phyloP scores from a whole-genome alignment of 345 rosid species.

The Bruguiera gymnorhiza region DNA sequence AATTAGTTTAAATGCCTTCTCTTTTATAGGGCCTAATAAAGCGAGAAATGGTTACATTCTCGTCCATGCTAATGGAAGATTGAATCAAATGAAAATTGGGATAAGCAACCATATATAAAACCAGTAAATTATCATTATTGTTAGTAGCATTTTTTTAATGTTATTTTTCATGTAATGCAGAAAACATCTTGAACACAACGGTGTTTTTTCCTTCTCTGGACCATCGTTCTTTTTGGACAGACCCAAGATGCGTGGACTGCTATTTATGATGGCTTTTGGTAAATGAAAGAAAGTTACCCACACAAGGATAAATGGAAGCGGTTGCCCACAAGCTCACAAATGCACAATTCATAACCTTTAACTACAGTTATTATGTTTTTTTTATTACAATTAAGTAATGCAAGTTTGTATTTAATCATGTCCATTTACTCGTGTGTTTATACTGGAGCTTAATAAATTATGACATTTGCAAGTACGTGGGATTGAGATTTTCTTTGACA shows the following conservation, averaged over 20 bases:
- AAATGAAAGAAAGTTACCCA: no score
- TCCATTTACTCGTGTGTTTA: no score
- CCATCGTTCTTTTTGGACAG: conserved; percentile 69
- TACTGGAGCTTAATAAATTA: no score
- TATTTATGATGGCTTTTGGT: neutral
- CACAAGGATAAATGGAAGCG: no score
- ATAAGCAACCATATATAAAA: conserved; percentile 25
- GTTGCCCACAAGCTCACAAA: no score
- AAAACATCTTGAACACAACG: conserved; percentile 69
- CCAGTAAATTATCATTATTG: neutral
- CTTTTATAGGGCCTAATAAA: conserved; percentile 1
- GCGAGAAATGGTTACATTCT: conserved; percentile 53
- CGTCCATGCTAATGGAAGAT: conserved; percentile 76
- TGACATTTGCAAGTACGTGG: no score
- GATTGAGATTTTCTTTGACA: neutral
- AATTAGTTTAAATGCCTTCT: no score
- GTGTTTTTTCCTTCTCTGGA: conserved; percentile 68
- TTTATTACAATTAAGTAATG: no score
- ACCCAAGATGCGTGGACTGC: conserved; percentile 48
- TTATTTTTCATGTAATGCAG: conserved; percentile 21
- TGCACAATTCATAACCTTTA: no score
- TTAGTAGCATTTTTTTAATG: neutral
- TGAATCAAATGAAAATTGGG: conserved; percentile 88
- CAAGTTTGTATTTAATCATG: no score
- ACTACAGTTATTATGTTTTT: no score